Percentiles rank a stretch among this genome's conserved stretches.
Evolutionary conservation across 2,329 filamentous ascomycete genomes (phyloP).

Genomic region (Aureobasidium sp.): DNA sequence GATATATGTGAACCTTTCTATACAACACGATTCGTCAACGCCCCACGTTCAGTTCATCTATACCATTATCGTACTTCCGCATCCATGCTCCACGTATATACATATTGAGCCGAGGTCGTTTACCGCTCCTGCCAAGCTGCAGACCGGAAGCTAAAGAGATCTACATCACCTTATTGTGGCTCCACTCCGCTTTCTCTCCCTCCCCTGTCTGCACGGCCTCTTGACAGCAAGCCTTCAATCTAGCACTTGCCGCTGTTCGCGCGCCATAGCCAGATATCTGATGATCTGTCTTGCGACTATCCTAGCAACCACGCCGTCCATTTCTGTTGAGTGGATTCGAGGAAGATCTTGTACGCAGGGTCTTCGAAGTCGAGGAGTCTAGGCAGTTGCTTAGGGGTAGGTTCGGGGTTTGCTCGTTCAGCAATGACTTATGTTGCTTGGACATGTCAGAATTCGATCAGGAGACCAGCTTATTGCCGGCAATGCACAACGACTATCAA

Average conservation of each 20-base stretch:
- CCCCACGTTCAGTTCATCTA: not conserved
- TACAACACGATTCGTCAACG: not conserved
- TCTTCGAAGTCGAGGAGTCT: not conserved
- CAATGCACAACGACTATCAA: not conserved
- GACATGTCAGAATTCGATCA: not conserved
- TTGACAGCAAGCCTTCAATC: not conserved
- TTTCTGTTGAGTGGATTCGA: not conserved
- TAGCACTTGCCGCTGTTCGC: not conserved
- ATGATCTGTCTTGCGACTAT: not conserved
- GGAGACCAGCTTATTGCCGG: not conserved
- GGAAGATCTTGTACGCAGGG: not conserved
- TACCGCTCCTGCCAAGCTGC: not conserved
- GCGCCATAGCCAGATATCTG: not conserved
- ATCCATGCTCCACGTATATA: not conserved
- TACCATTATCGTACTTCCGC: not conserved
- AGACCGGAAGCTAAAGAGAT: constrained; percentile 4
- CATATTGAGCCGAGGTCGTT: not conserved
- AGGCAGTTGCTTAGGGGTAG: not conserved
- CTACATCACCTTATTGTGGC: constrained; percentile 9
- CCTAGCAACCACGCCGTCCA: not conserved
- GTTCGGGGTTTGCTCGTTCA: not conserved
- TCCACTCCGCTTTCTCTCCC: not conserved
- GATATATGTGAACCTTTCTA: not conserved
- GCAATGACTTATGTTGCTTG: not conserved
- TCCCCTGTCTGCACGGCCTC: not conserved